These are phyloP conservation scores for Fomitopsis pinicola DNA, from an alignment of 1,284 basidiomycete species.

Conservation along the genomic window DNA sequence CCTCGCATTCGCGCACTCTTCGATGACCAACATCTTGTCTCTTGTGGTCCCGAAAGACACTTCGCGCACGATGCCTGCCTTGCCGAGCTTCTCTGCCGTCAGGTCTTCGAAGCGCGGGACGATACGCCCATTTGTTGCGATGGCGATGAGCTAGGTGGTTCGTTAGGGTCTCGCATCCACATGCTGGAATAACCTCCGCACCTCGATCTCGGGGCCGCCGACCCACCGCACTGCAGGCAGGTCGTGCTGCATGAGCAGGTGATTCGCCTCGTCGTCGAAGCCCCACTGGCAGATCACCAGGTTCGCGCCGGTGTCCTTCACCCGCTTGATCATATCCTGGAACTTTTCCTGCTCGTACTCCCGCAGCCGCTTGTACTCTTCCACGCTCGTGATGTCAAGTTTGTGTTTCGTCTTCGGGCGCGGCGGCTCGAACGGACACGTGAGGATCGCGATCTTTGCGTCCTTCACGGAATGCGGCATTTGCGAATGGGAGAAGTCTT, in stretches of 20 bases:
- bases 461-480: slow-evolving; percentile 90
- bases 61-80: slow-evolving; percentile 91
- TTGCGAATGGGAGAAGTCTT: slow-evolving; percentile 99
- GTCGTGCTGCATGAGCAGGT: slow-evolving; percentile 95
- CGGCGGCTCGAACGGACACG: slow-evolving; percentile 98
- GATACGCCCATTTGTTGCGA: slow-evolving; percentile 97
- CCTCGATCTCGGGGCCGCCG: slow-evolving; percentile 98
- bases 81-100: slow-evolving; percentile 86
- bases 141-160: slow-evolving; percentile 79
- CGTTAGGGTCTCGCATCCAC: not conserved
- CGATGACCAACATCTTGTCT: slow-evolving; percentile 99
- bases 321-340: slow-evolving; percentile 93
- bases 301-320: slow-evolving; percentile 98
- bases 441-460: slow-evolving; percentile 94
- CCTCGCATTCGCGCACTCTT: slow-evolving; percentile 95
- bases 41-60: slow-evolving; percentile 95
- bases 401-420: slow-evolving; percentile 99
- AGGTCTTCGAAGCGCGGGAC: slow-evolving; percentile 98
- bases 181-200: slow-evolving; percentile 23
- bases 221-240: slow-evolving; percentile 99
- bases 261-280: slow-evolving; percentile 99
- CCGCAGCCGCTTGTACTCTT: slow-evolving; percentile 94
- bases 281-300: slow-evolving; percentile 99
- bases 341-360: slow-evolving; percentile 98
- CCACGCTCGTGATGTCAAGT: slow-evolving; percentile 96